A percentile compares a stretch with the other conserved stretches of the same genome.
Conservation (phyloP, 1,139 yeast genomes). For the Sugiyamaella japonica region DNA sequence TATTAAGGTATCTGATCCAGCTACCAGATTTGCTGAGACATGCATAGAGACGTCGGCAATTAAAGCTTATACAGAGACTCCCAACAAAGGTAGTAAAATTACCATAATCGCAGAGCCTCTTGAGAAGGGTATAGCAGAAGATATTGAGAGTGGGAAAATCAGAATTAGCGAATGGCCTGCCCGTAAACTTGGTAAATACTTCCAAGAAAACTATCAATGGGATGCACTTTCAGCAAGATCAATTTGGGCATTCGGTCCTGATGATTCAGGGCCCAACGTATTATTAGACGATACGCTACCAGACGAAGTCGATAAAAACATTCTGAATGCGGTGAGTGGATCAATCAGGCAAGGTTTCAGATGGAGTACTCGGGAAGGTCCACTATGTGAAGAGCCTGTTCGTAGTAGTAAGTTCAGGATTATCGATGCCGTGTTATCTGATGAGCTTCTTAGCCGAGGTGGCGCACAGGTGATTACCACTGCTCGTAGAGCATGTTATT, state of each 20-base stretch:
- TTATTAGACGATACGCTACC: conserved; percentile 77
- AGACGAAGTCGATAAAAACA: conserved; percentile 61
- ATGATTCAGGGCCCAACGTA: conserved; percentile 53
- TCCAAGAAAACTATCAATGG: conserved; percentile 68
- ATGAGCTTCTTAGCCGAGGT: conserved; percentile 51
- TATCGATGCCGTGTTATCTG: conserved; percentile 58
- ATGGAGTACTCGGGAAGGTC: conserved; percentile 87
- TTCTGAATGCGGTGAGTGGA: conserved; percentile 51
- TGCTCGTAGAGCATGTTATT: conserved; percentile 79
- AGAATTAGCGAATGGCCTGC: conserved; percentile 42
- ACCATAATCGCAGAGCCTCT: conserved; percentile 82
- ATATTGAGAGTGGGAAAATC: conserved; percentile 56
- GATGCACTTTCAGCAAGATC: conserved; percentile 83
- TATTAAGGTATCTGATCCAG: conserved; percentile 82
- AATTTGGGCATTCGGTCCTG: conserved; percentile 78
- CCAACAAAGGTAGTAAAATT: conserved; percentile 55
- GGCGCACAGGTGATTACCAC: conserved; percentile 82
- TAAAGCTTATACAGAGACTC: conserved; percentile 59
- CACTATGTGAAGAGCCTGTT: conserved; percentile 82
- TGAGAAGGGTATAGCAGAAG: conserved; percentile 53
- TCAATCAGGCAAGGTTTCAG: conserved; percentile 72
- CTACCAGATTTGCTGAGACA: conserved; percentile 79
- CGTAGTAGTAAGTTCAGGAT: conserved; percentile 71
- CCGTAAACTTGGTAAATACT: conserved; percentile 50
- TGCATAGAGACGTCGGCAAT: conserved; percentile 66